Evolutionary conservation across 2,329 filamentous ascomycete genomes (phyloP), one percentile per base, ranked within the genome.

Genomic region (Colletotrichum echinochloae): DNA sequence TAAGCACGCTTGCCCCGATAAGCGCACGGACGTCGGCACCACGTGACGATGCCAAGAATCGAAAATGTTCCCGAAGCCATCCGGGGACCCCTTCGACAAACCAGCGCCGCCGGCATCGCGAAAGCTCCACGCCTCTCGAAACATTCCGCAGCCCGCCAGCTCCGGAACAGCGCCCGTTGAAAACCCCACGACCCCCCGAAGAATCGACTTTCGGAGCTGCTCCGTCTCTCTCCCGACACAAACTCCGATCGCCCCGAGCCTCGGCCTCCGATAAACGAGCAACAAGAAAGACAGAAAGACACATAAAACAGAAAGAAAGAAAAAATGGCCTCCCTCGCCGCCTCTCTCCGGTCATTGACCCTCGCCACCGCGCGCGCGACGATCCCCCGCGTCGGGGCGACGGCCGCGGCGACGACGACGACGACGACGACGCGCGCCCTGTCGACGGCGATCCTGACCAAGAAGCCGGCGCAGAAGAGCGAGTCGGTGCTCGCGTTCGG

Each of bases 291-390:
- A 41, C 9, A 11, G 30, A 3, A 16, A 28, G 20, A 44, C 26
- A 20, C 2, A 16, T 23, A 18, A 54, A 30, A 41, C 28, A 28
- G 28, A 41, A 35, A 28, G 28, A 68, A 54, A 6, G 23, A 14
- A 33, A 56, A 28, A 28, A 73, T 74, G 66, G 64, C 74, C 16
- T 72, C 70, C 49, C 70, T 76, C 49, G 64, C 74, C 52, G 71
- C 71, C 44, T 73, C 74, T 26, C 67, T 76, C 61, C 55, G 75
- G 48, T 70, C 73, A 8, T 70, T 76, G 48, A 72, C 74, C 60
- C 71, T 76, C 62, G 59, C 54, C 28, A 60, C 69, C 61, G 69
- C 65, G 52, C 51, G 63, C 60, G 49, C 74, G 60, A 46, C 52
- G 28, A 20, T 60, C 35, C 57, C 60, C 44, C 63, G 67, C 28